Conservation (phyloP, 75 land plant species). For the Chamaecyparis obtusa region DNA sequence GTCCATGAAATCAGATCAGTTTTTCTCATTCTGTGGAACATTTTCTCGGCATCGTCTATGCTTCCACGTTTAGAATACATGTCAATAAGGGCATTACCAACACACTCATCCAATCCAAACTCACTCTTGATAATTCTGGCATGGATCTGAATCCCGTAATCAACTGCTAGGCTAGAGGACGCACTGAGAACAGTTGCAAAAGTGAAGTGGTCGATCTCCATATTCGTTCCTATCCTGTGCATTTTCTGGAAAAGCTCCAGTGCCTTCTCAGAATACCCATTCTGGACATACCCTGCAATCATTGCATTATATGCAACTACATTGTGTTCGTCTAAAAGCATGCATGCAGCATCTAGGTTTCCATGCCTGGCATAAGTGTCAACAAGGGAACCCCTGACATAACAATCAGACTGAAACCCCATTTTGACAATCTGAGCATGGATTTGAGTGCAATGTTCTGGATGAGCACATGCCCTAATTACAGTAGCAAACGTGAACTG, state of each 20-base stretch:
- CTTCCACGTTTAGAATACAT: slow-evolving; percentile 26
- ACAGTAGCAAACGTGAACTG: slow-evolving; percentile 40
- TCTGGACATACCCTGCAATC: slow-evolving; percentile 41
- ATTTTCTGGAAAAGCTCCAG: slow-evolving; percentile 32
- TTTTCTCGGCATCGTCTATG: slow-evolving; percentile 15
- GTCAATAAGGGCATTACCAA: slow-evolving; percentile 23
- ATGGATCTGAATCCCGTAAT: slow-evolving; percentile 24
- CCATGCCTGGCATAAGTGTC: slow-evolving; percentile 52
- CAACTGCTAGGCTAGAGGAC: slow-evolving; percentile 8
- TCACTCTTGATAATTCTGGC: slow-evolving; percentile 17
- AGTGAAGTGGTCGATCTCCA: slow-evolving; percentile 37
- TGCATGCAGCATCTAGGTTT: slow-evolving; percentile 26
- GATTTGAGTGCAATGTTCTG: slow-evolving; percentile 15
- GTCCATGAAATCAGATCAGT: slow-evolving; percentile 20
- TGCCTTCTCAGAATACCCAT: slow-evolving; percentile 33
- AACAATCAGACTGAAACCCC: slow-evolving; percentile 28
- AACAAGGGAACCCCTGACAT: slow-evolving; percentile 37
- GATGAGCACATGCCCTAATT: slow-evolving; percentile 30
- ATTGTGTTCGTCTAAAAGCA: slow-evolving; percentile 20
- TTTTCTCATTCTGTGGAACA: slow-evolving; percentile 13
- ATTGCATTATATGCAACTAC: slow-evolving; percentile 41
- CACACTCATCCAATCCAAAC: slow-evolving; percentile 16
- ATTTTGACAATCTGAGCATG: slow-evolving; percentile 34
- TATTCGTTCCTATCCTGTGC: slow-evolving; percentile 12
- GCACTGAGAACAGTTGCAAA: slow-evolving; percentile 34